Percentiles rank a stretch among this genome's conserved stretches.
Evolutionary conservation across 2,329 filamentous ascomycete species (phyloP).

Genomic region (Cordyceps cicadae): DNA sequence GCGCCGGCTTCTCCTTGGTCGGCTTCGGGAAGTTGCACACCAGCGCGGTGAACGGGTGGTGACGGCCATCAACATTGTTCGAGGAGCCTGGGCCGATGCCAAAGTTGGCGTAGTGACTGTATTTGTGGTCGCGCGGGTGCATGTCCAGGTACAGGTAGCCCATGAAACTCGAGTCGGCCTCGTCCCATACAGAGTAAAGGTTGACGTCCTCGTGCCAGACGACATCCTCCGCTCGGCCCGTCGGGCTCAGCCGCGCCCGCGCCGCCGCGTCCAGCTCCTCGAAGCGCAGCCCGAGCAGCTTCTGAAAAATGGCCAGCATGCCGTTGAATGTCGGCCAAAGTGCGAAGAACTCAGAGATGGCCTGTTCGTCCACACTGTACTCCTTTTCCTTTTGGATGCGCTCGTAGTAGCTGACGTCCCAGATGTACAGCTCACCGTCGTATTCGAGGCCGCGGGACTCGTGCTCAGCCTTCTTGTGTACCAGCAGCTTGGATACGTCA

Average conservation of each 20-base stretch:
- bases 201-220: slow-evolving; percentile 76
- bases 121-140: slow-evolving; percentile 73
- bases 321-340: slow-evolving; percentile 62
- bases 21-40: slow-evolving; percentile 85
- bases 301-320: slow-evolving; percentile 34
- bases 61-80: slow-evolving; percentile 57
- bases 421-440: slow-evolving; percentile 69
- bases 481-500: slow-evolving; percentile 62
- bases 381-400: slow-evolving; percentile 73
- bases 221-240: slow-evolving; percentile 61
- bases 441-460: slow-evolving; percentile 50
- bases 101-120: slow-evolving; percentile 83
- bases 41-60: slow-evolving; percentile 69
- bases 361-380: slow-evolving; percentile 69
- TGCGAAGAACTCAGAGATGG: slow-evolving; percentile 79
- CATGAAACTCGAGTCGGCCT: slow-evolving; percentile 65
- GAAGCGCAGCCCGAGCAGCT: slow-evolving; percentile 40
- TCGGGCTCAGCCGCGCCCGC: slow-evolving; percentile 54
- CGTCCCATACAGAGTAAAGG: slow-evolving; percentile 68
- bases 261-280: slow-evolving; percentile 63
- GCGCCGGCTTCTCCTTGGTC: slow-evolving; percentile 63
- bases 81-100: slow-evolving; percentile 67
- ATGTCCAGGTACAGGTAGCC: slow-evolving; percentile 80
- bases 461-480: slow-evolving; percentile 64
- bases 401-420: slow-evolving; percentile 76